Evolutionary conservation across 108 stramenopile genomes (phyloP), one percentile per base, ranked within the genome.

Genomic region (Licmophora abbreviata): DNA sequence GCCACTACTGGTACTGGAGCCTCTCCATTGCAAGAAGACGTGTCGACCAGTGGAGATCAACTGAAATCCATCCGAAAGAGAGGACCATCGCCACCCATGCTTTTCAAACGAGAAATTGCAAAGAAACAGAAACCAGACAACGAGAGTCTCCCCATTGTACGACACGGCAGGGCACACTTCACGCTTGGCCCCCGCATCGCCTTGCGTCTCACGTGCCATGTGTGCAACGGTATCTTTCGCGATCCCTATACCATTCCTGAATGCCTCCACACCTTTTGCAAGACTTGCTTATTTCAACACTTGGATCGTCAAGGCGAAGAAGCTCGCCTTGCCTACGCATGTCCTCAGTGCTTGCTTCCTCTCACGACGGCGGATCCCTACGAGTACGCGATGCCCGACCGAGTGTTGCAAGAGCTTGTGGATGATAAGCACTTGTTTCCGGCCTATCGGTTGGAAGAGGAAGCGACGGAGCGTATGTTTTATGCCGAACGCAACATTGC

Each of bases 211-310:
- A 67, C 58, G 29, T 85, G 83, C 36, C 34, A 47, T 5, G 60
- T 85, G 7, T 85, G 83, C 60, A 22, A 26, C 17, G 83, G 83
- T 23, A 78, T 75, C 61, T 77, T 73, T 38, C 61, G 69, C 1
- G 79, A 80, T 54, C 67, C 74, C 0, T 75, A 76, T 54, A 81
- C 83, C 0, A 64, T 79, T 24, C 56, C 68, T 5, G 78, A 85
- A 33, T 85, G 83, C 54, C 44, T 81, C 22, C 83, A 85, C 61
- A 76, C 73, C 20, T 85, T 85, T 61, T 85, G 83, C 47, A 64
- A 74, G 42, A 49, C 55, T 31, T 85, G 83, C 51, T 56, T 85
- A 32, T 50, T 63, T 33, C n/a, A n/a, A n/a, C n/a, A n/a, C n/a
- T n/a, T n/a, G n/a, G n/a, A n/a, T n/a, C n/a, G n/a, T n/a, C n/a